Evolutionary conservation across 2,329 filamentous ascomycete species (phyloP), one percentile per base, ranked within the genome.

Genomic region (Knoxdaviesia capensis): DNA sequence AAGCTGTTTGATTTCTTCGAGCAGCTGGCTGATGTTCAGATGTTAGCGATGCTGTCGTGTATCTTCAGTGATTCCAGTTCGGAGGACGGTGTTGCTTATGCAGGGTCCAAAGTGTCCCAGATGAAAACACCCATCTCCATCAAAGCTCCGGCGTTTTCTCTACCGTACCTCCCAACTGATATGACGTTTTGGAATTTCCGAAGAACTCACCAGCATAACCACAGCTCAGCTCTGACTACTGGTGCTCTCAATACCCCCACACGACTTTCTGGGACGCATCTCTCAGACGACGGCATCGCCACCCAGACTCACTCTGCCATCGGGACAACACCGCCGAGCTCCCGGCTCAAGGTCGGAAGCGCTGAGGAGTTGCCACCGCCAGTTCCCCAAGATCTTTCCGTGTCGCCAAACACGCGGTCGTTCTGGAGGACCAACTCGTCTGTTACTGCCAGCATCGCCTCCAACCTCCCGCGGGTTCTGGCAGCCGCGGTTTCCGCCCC

Each of bases 31-130:
- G 76, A 81, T 46, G 59, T 79, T 8, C 77, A 81, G 54, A 81
- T 81, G 77, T 53, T 81, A 42, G 77, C 76, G 6, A 80, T 80
- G 74, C 62, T 81, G 31, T 77, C 76, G 1, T 80, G 77, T 53
- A 69, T 80, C 44, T 80, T 81, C 52, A 73, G 69, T 48, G 74
- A 80, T 41, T 65, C 74, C 0, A 63, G 66, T 8, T 60, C 67
- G 0, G 62, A 70, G 37, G 66, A 74, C 44, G 64, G 64, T 40
- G 62, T 73, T 29, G 68, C 72, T 4, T 74, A 75, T 48, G 64
- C 66, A 10, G 71, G 73, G 47, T 66, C 68, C 2, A 65, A 65
- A 44, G 59, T 75, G 41, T 64, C 68, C 0, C 67, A 74, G 43
- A 65, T 72, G 5, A 70, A 77, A 48, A 77, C 71, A 30, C 75